Evolutionary conservation across 2,329 filamentous ascomycete species (phyloP).

Genomic region (Trichoderma sp.): DNA sequence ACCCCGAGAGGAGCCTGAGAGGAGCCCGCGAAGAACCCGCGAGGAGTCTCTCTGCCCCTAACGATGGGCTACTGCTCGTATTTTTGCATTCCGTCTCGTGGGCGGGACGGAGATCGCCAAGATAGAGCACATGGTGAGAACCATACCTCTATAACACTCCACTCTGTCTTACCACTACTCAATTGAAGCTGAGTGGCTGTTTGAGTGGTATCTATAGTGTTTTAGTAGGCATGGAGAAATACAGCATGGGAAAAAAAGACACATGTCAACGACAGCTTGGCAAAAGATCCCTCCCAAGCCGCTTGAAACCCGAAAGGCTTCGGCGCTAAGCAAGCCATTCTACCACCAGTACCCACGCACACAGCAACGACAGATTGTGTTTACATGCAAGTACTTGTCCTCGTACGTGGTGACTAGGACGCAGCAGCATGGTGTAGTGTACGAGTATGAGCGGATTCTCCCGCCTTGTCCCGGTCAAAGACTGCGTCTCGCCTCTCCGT

Average conservation of each 20-base stretch:
- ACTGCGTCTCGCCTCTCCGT: not conserved
- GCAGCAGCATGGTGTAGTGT: not conserved
- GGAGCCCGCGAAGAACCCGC: not conserved
- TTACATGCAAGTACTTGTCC: not conserved
- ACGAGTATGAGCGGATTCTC: not conserved
- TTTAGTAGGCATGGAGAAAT: not conserved
- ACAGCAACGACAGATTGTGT: not conserved
- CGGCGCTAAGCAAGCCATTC: constrained; percentile 3
- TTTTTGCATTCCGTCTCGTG: not conserved
- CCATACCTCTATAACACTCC: not conserved
- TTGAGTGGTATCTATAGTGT: not conserved
- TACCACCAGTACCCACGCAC: not conserved
- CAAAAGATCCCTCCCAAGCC: not conserved
- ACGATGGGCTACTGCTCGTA: not conserved
- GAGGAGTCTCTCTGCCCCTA: not conserved
- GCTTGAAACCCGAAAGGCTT: not conserved
- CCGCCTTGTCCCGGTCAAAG: not conserved
- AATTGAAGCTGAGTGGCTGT: not conserved
- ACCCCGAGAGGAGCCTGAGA: not conserved
- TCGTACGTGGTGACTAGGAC: not conserved
- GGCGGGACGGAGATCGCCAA: not conserved
- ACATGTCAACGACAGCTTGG: not conserved
- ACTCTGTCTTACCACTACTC: not conserved
- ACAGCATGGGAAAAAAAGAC: not conserved
- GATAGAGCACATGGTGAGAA: not conserved